Evolutionary conservation across 176 grass and related monocot species (phyloP), one percentile per base, ranked within the genome.

Genomic region (Musa troglodytarum): DNA sequence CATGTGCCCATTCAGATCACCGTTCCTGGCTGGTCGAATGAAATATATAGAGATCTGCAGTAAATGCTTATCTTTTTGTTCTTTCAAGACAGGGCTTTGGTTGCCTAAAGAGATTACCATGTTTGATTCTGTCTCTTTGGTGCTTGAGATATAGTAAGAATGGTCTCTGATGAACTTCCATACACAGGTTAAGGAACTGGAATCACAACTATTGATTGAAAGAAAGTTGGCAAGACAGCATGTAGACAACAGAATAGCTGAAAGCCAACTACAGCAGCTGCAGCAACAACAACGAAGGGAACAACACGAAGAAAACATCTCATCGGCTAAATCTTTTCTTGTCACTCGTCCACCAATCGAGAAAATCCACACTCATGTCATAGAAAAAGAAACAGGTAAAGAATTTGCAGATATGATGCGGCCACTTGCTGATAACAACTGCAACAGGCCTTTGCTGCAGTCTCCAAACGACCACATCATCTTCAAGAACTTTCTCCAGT

Each of bases 221-320:
- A 87, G 95, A 71, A 94, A 99, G 79, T 87, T 99, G 52, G 86
- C 95, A 53, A 82, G 95, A 43, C 90, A 99, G 72, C 95, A 94
- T 58, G 88, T 94, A 0, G 95, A 99, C 82, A 89, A 80, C 80
- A 99, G 85, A 83, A 99, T 99, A 23, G 88, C 90, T 2, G 90
- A 98, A 84, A 82, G 91, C 11, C 88, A 98, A 62, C 55, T 84
- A 53, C 82, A 87, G 49, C 82, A 96, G 64, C 52, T 79, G 54
- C 71, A 83, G 73, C 86, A 86, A 52, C 79, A 88, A 68, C 55
- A 76, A 76, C 56, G 19, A 49, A 51, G 16, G 59, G 58, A 76
- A 50, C 20, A 15, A n/a, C 34, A 43, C 0, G 59, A 76, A 4
- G 74, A 52, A 6, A 52, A 50, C 57, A 64, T 22, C 9, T 17